Base-by-base conservation (phyloP, 2,329 filamentous ascomycete species). In the Epichloe sylvatica region DNA sequence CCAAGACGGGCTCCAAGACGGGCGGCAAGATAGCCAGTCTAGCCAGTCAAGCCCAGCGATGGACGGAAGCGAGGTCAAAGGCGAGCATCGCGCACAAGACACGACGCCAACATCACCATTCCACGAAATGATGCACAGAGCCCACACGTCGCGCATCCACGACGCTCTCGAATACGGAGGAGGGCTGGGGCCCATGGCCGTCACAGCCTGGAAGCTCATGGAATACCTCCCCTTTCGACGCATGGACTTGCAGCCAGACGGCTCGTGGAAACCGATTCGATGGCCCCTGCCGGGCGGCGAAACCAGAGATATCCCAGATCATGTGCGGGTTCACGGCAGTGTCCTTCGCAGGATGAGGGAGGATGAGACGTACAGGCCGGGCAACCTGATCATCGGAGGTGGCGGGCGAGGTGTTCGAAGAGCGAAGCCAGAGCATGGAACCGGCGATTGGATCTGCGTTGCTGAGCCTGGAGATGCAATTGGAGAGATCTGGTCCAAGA, bases 281-380 rank as follows among this genome's bases (percentile, higher is more conserved):
- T 91, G 86, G 84, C 86, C 86, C 0, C 67, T 91, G 3, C 86
- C 86, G 0, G 77, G 81, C 33, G 87, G 86, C 9, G 86, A 91
- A 64, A 79, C 83, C 0, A 77, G 86, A 15, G 86, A 92, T 58
- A 81, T 92, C 2, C 86, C 86, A 0, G 65, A 76, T 8, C 72
- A 82, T 49, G 85, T 81, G 1, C 72, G 80, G 21, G 76, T 92
- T 2, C 86, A 92, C 57, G 77, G 80, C 40, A 86, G 81, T 21
- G 86, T 87, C 0, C 80, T 92, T 51, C 77, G 78, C 17, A 75
- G 86, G 6, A 83, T 92, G 80, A 64, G 78, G 44, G 64, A 68
- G 7, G 76, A 89, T 52, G 61, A 71, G 1, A 68, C 57, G 0
- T 92, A 91, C 58, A 73, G 86, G 0, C 86, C 86, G 0, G 86